phyloP scores from a whole-genome alignment of 257 asterid genomes.

The Solanum boliviense region DNA sequence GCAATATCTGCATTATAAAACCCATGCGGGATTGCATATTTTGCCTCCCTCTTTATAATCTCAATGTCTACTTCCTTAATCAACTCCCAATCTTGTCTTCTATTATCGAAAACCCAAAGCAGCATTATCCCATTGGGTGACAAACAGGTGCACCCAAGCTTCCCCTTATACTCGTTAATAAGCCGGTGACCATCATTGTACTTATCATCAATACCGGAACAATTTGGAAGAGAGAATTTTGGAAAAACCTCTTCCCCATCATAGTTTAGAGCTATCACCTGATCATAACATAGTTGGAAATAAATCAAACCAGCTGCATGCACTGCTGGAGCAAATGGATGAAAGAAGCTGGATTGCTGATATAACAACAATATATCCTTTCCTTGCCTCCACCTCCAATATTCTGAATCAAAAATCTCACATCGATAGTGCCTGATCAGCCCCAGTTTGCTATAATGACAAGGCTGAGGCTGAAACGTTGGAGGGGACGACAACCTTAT shows the following conservation, averaged over 20 bases:
- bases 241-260: background rate
- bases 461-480: background rate
- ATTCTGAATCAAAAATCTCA: slow-evolving; percentile 8
- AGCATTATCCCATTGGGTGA: background rate
- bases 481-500: background rate
- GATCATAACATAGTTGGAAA: background rate
- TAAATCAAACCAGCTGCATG: background rate
- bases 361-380: background rate
- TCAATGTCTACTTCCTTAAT: background rate
- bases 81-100: background rate
- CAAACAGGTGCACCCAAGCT: background rate
- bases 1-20: background rate
- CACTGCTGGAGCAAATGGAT: background rate
- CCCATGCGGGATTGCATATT: background rate
- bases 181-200: background rate
- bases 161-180: background rate
- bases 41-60: background rate
- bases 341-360: background rate
- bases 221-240: background rate
- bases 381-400: slow-evolving; percentile 1
- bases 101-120: background rate
- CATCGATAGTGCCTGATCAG: background rate
- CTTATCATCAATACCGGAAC: background rate
- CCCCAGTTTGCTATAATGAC: background rate
- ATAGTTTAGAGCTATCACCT: background rate